Evolutionary conservation across 2,329 filamentous ascomycete genomes (phyloP).

Genomic region (Venturia oleaginea): DNA sequence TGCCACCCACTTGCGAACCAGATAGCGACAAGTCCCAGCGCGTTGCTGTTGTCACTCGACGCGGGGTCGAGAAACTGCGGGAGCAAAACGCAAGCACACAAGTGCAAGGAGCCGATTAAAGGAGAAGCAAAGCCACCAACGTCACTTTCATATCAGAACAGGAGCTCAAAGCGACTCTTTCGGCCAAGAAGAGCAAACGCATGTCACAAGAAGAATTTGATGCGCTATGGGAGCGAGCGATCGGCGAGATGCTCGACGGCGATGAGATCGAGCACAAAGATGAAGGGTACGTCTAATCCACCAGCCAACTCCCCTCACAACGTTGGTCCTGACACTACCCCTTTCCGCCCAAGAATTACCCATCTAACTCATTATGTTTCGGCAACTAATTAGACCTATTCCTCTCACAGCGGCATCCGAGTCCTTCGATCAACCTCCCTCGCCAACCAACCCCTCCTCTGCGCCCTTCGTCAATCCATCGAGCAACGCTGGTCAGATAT

Average conservation of each 20-base stretch:
- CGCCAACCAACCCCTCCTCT: slow-evolving; percentile 81
- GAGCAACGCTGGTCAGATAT: slow-evolving; percentile 71
- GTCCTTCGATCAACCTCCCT: slow-evolving; percentile 77
- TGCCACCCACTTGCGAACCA: slow-evolving; percentile 87
- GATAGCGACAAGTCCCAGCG: slow-evolving; percentile 86
- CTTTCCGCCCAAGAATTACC: slow-evolving; percentile 15
- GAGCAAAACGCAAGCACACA: slow-evolving; percentile 76
- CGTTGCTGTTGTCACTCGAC: slow-evolving; percentile 79
- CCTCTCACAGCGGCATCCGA: slow-evolving; percentile 63
- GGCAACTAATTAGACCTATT: slow-evolving; percentile 78
- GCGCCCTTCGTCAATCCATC: slow-evolving; percentile 68
- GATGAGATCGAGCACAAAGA: slow-evolving; percentile 51
- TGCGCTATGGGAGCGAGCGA: slow-evolving; percentile 68
- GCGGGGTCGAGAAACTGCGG: slow-evolving; percentile 76
- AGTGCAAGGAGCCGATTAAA: slow-evolving; percentile 67
- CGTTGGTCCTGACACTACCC: slow-evolving; percentile 20
- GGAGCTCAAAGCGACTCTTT: slow-evolving; percentile 68
- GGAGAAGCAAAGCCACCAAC: slow-evolving; percentile 51
- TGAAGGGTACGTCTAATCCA: slow-evolving; percentile 46
- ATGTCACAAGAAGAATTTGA: slow-evolving; percentile 87
- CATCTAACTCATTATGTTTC: slow-evolving; percentile 13
- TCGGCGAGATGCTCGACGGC: slow-evolving; percentile 58
- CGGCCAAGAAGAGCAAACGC: slow-evolving; percentile 66
- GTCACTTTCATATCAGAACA: slow-evolving; percentile 58
- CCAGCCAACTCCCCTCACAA: slow-evolving; percentile 21